Percentiles rank a stretch among this genome's conserved stretches.
Conservation (phyloP, 163 green algal genomes). For the Trebouxiophyceae sp. region DNA sequence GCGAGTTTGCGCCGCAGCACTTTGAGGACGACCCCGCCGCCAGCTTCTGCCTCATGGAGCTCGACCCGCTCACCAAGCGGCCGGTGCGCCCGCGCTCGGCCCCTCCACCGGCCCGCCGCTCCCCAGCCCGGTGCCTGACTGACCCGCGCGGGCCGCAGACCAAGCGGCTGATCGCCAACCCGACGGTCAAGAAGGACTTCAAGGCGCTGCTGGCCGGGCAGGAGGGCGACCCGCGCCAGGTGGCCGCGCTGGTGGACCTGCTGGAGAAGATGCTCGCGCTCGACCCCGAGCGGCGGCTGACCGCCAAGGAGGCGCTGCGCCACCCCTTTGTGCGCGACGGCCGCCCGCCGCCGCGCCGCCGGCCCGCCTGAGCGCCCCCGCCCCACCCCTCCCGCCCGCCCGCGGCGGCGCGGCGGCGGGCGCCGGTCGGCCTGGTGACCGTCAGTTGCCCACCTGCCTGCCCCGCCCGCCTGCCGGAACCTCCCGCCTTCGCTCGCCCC, state of each 20-base stretch:
- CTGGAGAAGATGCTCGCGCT: constrained; percentile 81
- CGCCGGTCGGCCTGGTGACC: no score
- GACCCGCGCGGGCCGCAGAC: constrained; percentile 54
- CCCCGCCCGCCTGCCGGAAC: no score
- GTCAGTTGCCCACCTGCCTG: no score
- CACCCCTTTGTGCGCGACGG: constrained; percentile 73
- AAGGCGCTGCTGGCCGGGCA: constrained; percentile 42
- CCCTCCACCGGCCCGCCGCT: no score
- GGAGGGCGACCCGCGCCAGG: constrained; percentile 25
- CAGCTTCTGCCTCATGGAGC: constrained; percentile 77
- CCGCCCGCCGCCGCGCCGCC: no score
- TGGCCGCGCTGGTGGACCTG: constrained; percentile 64
- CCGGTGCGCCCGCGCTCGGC: constrained; percentile 59
- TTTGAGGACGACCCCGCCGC: constrained; percentile 84
- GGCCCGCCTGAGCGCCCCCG: no score
- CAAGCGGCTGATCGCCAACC: constrained; percentile 61
- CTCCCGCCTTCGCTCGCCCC: no score
- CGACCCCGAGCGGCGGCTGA: constrained; percentile 82
- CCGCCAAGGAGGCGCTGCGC: constrained; percentile 62
- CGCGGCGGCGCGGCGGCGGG: no score
- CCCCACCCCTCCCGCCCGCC: no score
- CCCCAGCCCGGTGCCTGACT: no score
- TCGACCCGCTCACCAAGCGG: constrained; percentile 79
- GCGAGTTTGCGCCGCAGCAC: constrained; percentile 79
- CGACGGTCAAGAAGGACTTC: constrained; percentile 62